Evolutionary conservation across 2,329 filamentous ascomycete genomes (phyloP).

Genomic region (Ascochyta lentis): DNA sequence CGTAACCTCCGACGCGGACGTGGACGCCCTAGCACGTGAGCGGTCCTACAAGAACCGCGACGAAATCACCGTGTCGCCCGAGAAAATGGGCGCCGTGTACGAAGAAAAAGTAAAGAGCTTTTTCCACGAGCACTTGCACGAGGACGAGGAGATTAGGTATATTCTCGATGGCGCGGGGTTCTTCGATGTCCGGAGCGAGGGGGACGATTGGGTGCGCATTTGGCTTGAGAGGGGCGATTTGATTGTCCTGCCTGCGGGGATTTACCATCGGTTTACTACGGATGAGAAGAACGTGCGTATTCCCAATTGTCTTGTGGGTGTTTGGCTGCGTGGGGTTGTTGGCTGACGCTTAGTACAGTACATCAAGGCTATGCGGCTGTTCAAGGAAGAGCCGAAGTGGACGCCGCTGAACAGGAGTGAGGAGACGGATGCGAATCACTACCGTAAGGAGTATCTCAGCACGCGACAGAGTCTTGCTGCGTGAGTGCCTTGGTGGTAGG

Average conservation of each 20-base stretch:
- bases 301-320: not conserved
- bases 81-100: conserved; percentile 84
- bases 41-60: conserved; percentile 94
- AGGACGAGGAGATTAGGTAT: conserved; percentile 98
- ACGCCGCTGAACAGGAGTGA: conserved; percentile 83
- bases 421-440: conserved; percentile 79
- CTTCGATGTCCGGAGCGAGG: conserved; percentile 86
- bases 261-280: conserved; percentile 97
- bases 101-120: conserved; percentile 94
- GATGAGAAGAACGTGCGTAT: conserved; percentile 83
- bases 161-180: conserved; percentile 87
- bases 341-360: conserved; percentile 63
- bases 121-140: conserved; percentile 94
- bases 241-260: conserved; percentile 91
- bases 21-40: conserved; percentile 75
- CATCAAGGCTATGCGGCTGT: conserved; percentile 92
- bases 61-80: conserved; percentile 86
- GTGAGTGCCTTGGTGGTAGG: not conserved
- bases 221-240: conserved; percentile 84
- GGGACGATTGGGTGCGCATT: conserved; percentile 90
- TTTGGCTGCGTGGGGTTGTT: too few species aligned
- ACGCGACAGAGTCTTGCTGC: conserved; percentile 26
- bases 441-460: conserved; percentile 77
- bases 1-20: conserved; percentile 65
- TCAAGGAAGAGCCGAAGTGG: conserved; percentile 99